A percentile compares a stretch with the other conserved stretches of the same genome.
Conservation (phyloP, 2,329 filamentous ascomycete species). For the Penicillium sp. region DNA sequence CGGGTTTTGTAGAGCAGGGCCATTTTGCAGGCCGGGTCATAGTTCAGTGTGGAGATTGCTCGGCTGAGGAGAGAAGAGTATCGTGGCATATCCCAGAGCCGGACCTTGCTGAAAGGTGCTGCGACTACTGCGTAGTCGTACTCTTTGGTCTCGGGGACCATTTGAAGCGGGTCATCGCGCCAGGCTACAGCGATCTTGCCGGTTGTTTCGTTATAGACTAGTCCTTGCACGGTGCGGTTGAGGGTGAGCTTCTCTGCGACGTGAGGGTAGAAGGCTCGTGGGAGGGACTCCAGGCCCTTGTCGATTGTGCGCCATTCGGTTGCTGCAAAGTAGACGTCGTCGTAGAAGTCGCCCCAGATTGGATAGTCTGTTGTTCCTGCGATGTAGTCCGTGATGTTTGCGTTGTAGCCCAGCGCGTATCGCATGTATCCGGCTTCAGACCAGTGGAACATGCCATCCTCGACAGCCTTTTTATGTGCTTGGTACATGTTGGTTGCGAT, state of each 20-base stretch:
- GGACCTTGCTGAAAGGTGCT: conserved; percentile 63
- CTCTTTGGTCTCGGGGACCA: conserved; percentile 46
- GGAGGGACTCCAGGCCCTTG: conserved; percentile 58
- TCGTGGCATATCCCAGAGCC: conserved; percentile 59
- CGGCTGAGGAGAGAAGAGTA: conserved; percentile 52
- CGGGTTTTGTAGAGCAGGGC: conserved; percentile 67
- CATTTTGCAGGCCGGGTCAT: conserved; percentile 55
- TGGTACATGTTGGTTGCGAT: conserved; percentile 42
- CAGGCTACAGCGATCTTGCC: conserved; percentile 60
- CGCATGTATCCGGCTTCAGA: conserved; percentile 63
- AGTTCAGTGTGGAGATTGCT: conserved; percentile 51
- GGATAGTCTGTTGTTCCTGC: conserved; percentile 45
- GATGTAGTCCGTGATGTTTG: conserved; percentile 57
- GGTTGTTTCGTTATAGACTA: conserved; percentile 52
- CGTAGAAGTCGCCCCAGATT: conserved; percentile 54
- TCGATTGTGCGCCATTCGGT: conserved; percentile 65
- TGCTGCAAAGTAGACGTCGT: conserved; percentile 59
- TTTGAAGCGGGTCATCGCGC: conserved; percentile 43
- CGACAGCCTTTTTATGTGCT: conserved; percentile 55
- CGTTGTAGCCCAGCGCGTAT: conserved; percentile 55
- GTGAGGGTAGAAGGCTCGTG: conserved; percentile 61
- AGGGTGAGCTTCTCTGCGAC: conserved; percentile 59
- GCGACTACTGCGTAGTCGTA: conserved; percentile 68
- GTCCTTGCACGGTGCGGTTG: conserved; percentile 56
- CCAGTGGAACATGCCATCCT: conserved; percentile 60